Evolutionary conservation across 73 alveolate species (phyloP).

Genomic region (Paramecium sonneborni): DNA sequence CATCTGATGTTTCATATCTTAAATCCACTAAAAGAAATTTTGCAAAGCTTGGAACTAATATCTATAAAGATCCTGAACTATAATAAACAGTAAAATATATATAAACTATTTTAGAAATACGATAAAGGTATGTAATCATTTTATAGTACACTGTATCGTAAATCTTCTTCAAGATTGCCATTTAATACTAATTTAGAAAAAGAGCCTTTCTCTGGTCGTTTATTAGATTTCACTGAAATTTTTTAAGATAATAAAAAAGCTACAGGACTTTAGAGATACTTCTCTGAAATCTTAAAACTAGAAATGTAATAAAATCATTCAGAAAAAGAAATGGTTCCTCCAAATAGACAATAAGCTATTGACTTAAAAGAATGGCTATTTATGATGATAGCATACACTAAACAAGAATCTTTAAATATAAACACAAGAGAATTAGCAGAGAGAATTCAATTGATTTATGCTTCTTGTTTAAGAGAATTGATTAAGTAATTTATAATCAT

Average conservation of each 20-base stretch:
- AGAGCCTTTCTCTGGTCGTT: background rate
- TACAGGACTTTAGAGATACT: background rate
- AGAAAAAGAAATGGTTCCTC: conserved; percentile 37
- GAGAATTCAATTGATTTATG: conserved; percentile 14
- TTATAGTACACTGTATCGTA: conserved; percentile 13
- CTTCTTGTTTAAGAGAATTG: conserved; percentile 48
- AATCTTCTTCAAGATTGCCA: background rate
- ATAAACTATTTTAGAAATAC: background rate
- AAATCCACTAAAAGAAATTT: background rate
- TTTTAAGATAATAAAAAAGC: background rate
- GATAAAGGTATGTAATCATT: background rate
- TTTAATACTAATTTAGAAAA: background rate
- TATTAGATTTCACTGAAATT: background rate
- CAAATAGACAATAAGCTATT: conserved; percentile 39
- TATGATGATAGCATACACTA: conserved; percentile 7
- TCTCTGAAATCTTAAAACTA: conserved; percentile 40
- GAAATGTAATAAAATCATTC: background rate
- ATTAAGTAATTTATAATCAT: conserved; percentile 11
- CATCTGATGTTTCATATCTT: conserved; percentile 46
- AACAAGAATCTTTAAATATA: background rate
- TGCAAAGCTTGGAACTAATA: background rate
- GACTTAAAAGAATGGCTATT: conserved; percentile 39
- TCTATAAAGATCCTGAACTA: conserved; percentile 47
- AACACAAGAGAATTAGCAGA: conserved; percentile 47
- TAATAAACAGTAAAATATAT: background rate